Evolutionary conservation across 805 yeast genomes (phyloP).

Genomic region (Torulaspora franciscae): DNA sequence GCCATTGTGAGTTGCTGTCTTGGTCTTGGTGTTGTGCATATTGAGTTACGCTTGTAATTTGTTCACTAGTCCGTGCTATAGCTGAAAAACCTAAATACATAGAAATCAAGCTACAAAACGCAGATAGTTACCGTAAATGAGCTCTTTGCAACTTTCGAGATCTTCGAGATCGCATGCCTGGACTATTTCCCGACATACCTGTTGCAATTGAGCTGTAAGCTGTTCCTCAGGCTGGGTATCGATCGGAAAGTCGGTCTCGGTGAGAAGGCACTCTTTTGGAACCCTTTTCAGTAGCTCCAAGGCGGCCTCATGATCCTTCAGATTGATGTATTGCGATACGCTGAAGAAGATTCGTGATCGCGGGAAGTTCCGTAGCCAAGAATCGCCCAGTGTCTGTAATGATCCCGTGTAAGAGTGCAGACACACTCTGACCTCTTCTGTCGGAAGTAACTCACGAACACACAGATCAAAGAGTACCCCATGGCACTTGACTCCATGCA

Average conservation of each 20-base stretch:
- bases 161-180: constrained; percentile 5
- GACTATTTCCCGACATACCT: constrained; percentile 12
- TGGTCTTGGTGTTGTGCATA: constrained; percentile 1
- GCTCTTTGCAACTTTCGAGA: constrained; percentile 6
- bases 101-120: constrained; percentile 11
- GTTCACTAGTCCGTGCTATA: background rate
- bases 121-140: constrained; percentile 19
- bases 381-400: constrained; percentile 53
- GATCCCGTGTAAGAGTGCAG: constrained; percentile 89
- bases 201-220: constrained; percentile 14
- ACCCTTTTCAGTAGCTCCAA: constrained; percentile 30
- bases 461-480: constrained; percentile 48
- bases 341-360: constrained; percentile 29
- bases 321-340: constrained; percentile 30
- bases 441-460: constrained; percentile 25
- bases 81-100: background rate
- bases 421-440: constrained; percentile 39
- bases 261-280: constrained; percentile 39
- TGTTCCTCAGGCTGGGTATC: constrained; percentile 12
- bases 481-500: constrained; percentile 84
- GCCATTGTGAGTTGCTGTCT: constrained; percentile 18
- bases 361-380: constrained; percentile 35
- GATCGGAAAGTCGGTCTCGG: constrained; percentile 50
- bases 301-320: constrained; percentile 31
- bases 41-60: background rate